These are phyloP conservation scores for Myxozyma vanderwaltii DNA, from an alignment of 805 yeast genomes.

Conservation along the genomic window DNA sequence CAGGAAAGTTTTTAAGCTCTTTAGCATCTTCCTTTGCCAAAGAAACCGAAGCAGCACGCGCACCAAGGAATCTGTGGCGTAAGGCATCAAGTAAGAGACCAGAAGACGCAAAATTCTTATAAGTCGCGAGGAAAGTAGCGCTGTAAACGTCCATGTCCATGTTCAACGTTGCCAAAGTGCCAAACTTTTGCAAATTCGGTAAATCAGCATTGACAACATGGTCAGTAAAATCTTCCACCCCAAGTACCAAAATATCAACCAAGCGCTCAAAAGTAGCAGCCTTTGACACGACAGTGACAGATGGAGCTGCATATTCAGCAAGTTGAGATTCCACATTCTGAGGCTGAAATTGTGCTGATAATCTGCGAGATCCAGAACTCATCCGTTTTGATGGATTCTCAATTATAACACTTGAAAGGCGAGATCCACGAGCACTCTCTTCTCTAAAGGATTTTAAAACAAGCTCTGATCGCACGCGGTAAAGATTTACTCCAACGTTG, in stretches of 20 bases:
- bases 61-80: slow-evolving; percentile 59
- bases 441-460: slow-evolving; percentile 59
- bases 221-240: slow-evolving; percentile 59
- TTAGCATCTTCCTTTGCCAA: slow-evolving; percentile 43
- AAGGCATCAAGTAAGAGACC: slow-evolving; percentile 54
- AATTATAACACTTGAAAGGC: slow-evolving; percentile 51
- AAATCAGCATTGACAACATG: slow-evolving; percentile 36
- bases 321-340: slow-evolving; percentile 17
- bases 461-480: slow-evolving; percentile 57
- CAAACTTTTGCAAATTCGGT: slow-evolving; percentile 7
- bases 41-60: slow-evolving; percentile 61
- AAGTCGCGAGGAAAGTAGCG: slow-evolving; percentile 68
- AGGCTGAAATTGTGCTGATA: slow-evolving; percentile 36
- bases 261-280: slow-evolving; percentile 75
- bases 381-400: slow-evolving; percentile 52
- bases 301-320: slow-evolving; percentile 16
- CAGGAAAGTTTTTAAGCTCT: slow-evolving; percentile 37
- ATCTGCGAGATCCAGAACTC: slow-evolving; percentile 44
- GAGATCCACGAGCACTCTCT: slow-evolving; percentile 41
- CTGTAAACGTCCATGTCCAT: slow-evolving; percentile 69
- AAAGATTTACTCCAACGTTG: slow-evolving; percentile 59
- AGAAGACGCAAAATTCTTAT: slow-evolving; percentile 66
- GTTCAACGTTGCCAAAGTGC: slow-evolving; percentile 43
- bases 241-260: slow-evolving; percentile 76
- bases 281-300: slow-evolving; percentile 55